These are phyloP conservation scores for Botrytis deweyae DNA, from an alignment of 2,329 filamentous ascomycete species.

Conservation along the genomic window DNA sequence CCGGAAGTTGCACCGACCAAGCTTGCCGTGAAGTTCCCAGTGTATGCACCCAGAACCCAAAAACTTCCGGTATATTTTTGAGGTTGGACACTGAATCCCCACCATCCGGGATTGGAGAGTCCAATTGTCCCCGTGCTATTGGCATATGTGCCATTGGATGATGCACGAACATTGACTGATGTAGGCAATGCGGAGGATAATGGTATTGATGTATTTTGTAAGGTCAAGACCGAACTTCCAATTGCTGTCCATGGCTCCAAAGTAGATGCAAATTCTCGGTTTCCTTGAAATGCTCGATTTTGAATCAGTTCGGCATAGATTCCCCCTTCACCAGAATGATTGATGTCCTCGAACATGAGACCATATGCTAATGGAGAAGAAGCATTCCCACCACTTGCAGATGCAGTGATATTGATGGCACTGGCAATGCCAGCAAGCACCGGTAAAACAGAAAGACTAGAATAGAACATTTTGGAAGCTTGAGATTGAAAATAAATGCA, in stretches of 20 bases:
- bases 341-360: constrained; percentile 40
- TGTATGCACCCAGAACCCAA: constrained; percentile 26
- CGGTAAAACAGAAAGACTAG: constrained; percentile 5
- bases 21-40: constrained; percentile 19
- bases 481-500: not conserved
- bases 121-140: constrained; percentile 43
- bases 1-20: constrained; percentile 27
- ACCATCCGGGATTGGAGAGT: constrained; percentile 55
- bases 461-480: constrained; percentile 17
- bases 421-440: constrained; percentile 27
- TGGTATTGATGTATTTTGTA: constrained; percentile 39
- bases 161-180: constrained; percentile 31
- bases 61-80: constrained; percentile 37
- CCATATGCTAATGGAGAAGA: constrained; percentile 36
- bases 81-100: constrained; percentile 48
- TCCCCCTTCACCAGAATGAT: constrained; percentile 37
- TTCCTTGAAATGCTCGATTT: constrained; percentile 67
- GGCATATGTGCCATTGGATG: not conserved
- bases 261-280: constrained; percentile 48
- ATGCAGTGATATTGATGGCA: constrained; percentile 34
- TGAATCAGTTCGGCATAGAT: constrained; percentile 66
- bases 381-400: constrained; percentile 34
- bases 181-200: constrained; percentile 33
- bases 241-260: constrained; percentile 41
- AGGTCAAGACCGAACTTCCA: constrained; percentile 28